Conservation (phyloP, 2,329 filamentous ascomycete genomes). For the Fusarium globosum region DNA sequence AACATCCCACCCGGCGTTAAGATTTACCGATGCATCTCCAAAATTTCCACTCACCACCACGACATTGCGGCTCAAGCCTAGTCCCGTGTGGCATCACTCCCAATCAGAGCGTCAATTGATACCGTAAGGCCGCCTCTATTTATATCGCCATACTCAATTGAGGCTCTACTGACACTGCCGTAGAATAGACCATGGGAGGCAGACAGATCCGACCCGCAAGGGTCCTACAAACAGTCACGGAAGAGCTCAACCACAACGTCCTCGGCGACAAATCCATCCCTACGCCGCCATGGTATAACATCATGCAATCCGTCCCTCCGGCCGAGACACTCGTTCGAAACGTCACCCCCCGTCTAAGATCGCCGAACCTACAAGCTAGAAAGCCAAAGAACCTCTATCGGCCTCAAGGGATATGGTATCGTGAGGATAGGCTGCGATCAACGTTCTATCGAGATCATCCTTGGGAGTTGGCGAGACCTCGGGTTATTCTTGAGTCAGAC, state of each 20-base stretch:
- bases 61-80: conserved; percentile 13
- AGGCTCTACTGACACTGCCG: conserved; percentile 4
- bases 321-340: conserved; percentile 67
- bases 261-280: conserved; percentile 50
- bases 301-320: conserved; percentile 65
- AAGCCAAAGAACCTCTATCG: conserved; percentile 80
- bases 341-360: conserved; percentile 60
- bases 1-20: conserved; percentile 44
- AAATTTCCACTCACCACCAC: conserved; percentile 46
- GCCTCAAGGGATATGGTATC: conserved; percentile 80
- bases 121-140: conserved; percentile 13
- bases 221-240: conserved; percentile 59
- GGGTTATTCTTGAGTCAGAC: conserved; percentile 84
- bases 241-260: conserved; percentile 57
- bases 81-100: conserved; percentile 29
- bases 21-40: conserved; percentile 47
- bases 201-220: conserved; percentile 59
- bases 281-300: conserved; percentile 62
- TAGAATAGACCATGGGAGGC: conserved; percentile 52
- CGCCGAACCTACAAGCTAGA: conserved; percentile 55
- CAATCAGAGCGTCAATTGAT: conserved; percentile 36
- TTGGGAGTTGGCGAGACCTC: conserved; percentile 93
- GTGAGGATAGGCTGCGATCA: conserved; percentile 83
- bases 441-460: conserved; percentile 95
- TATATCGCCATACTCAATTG: not conserved